These are phyloP conservation scores for Nicotiana rustica DNA, from an alignment of 305 asterid species.

Conservation along the genomic window DNA sequence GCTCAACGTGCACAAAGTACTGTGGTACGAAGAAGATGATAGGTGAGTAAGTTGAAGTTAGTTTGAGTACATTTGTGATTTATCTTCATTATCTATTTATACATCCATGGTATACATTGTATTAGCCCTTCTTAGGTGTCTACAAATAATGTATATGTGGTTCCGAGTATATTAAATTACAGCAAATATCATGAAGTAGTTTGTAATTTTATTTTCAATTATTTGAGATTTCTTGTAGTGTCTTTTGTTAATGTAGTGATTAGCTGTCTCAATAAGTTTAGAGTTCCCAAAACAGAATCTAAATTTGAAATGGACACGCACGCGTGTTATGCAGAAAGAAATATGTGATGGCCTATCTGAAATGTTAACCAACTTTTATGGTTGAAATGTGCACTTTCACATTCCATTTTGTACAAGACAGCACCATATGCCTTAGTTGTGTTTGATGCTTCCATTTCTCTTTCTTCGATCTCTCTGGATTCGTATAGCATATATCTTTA, in stretches of 20 bases:
- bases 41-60: constrained; percentile 16
- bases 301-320: neutral
- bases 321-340: neutral
- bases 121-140: constrained; percentile 24
- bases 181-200: neutral
- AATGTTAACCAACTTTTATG: constrained; percentile 17
- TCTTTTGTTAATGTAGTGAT: constrained; percentile 9
- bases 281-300: constrained; percentile 17
- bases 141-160: constrained; percentile 5
- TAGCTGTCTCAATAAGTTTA: neutral
- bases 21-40: constrained; percentile 87
- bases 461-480: constrained; percentile 6
- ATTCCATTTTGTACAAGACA: neutral
- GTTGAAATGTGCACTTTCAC: neutral
- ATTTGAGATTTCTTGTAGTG: constrained; percentile 2
- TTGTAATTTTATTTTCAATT: neutral
- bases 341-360: neutral
- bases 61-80: neutral
- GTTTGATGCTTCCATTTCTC: constrained; percentile 14
- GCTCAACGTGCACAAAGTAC: constrained; percentile 68
- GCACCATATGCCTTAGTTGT: neutral
- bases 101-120: constrained; percentile 2
- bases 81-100: constrained; percentile 2
- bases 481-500: neutral
- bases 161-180: neutral